Percentiles rank a stretch among this genome's conserved stretches.
Evolutionary conservation across 306 rosid genomes (phyloP).

Genomic region (cucumber (Cucumis sativus)): Cucumber_9930_V3 NC_026661.2:9315001-9315500

Average conservation of each 20-base stretch:
- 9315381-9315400: background rate
- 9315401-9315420: background rate
- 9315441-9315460: background rate
- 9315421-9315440: background rate
- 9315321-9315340: background rate
- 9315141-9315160: conserved; percentile 56
- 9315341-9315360: background rate
- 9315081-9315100: conserved; percentile 94
- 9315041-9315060: conserved; percentile 42
- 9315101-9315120: conserved; percentile 80
- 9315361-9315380: too few relatives aligned
- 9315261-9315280: background rate
- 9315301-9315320: background rate
- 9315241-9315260: background rate
- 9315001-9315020: too few relatives aligned
- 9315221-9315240: background rate
- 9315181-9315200: background rate
- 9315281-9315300: conserved; percentile 4
- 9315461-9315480: conserved; percentile 24
- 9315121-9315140: conserved; percentile 62
- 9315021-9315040: too few relatives aligned
- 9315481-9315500: conserved; percentile 22
- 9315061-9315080: conserved; percentile 94
- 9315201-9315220: background rate
- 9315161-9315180: conserved; percentile 10